Evolutionary conservation across 257 asterid species (phyloP).

Genomic region (Solanum chaucha): DNA sequence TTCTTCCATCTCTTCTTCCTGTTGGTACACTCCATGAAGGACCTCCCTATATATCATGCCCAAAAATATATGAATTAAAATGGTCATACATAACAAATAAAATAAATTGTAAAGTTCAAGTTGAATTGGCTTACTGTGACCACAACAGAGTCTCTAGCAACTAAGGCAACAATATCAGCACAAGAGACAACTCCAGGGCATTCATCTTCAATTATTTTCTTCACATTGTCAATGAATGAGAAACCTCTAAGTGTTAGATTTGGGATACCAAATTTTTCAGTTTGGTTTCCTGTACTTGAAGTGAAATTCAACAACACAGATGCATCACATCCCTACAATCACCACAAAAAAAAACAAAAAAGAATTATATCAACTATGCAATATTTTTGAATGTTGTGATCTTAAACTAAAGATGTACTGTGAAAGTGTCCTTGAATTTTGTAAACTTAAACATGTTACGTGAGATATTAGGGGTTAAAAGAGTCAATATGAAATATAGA

Average conservation of each 20-base stretch:
- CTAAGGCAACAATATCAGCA: constrained; percentile 21
- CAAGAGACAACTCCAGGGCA: constrained; percentile 28
- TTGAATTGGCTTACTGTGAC: neutral
- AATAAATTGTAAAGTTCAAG: neutral
- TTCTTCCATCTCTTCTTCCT: too few species aligned
- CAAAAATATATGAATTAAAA: too few species aligned
- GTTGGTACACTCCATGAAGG: too few species aligned
- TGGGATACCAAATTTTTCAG: constrained; percentile 13
- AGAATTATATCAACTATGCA: neutral
- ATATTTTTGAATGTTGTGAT: neutral
- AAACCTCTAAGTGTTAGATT: constrained; percentile 16
- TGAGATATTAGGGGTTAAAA: too few species aligned
- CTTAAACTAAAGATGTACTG: neutral
- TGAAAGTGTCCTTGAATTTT: too few species aligned
- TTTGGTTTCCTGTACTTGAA: constrained; percentile 1
- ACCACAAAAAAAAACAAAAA: neutral
- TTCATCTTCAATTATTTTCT: constrained; percentile 3
- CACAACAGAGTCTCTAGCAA: constrained; percentile 17
- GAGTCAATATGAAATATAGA: too few species aligned
- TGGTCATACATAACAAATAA: neutral
- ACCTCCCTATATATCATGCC: too few species aligned
- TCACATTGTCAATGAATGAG: constrained; percentile 15
- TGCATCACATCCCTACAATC: constrained; percentile 22
- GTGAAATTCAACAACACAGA: constrained; percentile 9
- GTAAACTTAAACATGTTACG: too few species aligned